Conservation (phyloP, 495 filamentous ascomycete species). For the Penicillium alfredii region DNA sequence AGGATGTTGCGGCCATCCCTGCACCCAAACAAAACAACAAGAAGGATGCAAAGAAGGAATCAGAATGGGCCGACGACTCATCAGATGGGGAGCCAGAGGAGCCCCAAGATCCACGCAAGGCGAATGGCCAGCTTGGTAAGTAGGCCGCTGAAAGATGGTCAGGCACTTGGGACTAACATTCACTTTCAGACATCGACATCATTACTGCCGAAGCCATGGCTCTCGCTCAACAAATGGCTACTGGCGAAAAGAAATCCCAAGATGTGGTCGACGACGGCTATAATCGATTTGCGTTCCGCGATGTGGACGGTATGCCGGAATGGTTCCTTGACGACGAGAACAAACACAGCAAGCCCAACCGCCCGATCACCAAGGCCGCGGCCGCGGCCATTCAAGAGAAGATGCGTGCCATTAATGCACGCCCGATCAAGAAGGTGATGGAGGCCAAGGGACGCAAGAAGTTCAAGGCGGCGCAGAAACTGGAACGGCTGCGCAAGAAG, state of each 20-base stretch:
- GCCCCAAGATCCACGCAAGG: constrained; percentile 57
- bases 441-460: constrained; percentile 96
- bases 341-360: constrained; percentile 74
- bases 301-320: constrained; percentile 87
- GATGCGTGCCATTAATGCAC: constrained; percentile 84
- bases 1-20: constrained; percentile 6
- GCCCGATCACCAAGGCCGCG: constrained; percentile 83
- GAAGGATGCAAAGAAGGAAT: constrained; percentile 44
- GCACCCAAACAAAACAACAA: constrained; percentile 10
- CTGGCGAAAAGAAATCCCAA: constrained; percentile 68
- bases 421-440: constrained; percentile 98
- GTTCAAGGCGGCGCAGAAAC: constrained; percentile 79
- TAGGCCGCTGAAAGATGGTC: too few relatives aligned
- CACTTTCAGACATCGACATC: constrained; percentile 80
- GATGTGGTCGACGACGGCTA: constrained; percentile 86
- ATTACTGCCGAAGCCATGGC: constrained; percentile 99
- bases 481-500: constrained; percentile 96
- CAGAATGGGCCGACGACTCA: constrained; percentile 47
- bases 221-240: constrained; percentile 86
- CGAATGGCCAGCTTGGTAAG: constrained; percentile 65
- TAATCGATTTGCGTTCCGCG: constrained; percentile 87
- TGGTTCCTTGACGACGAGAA: constrained; percentile 96
- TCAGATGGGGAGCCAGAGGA: constrained; percentile 59
- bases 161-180: constrained; percentile 21
- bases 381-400: constrained; percentile 95